phyloP scores from a whole-genome alignment of 148 eudicot genomes.

The Rhododendron williamsianum region DNA sequence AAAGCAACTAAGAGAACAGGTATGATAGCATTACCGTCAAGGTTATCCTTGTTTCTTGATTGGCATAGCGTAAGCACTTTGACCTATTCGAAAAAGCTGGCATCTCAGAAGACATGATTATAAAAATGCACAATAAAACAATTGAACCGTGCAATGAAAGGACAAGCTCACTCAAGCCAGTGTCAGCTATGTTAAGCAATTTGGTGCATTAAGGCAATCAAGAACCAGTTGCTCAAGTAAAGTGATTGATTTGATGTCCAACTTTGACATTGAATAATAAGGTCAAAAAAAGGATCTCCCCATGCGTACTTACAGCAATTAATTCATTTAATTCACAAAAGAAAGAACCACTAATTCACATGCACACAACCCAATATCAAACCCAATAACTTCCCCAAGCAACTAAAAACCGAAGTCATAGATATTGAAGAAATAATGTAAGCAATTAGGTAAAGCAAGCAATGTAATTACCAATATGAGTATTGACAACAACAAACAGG shows the following conservation, averaged over 20 bases:
- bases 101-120: conserved; percentile 8
- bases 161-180: neutral
- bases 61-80: conserved; percentile 81
- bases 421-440: neutral
- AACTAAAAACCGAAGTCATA: neutral
- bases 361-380: neutral
- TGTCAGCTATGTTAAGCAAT: neutral
- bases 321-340: neutral
- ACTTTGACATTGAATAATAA: neutral
- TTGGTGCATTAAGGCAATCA: neutral
- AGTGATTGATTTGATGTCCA: neutral
- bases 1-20: neutral
- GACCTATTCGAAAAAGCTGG: conserved; percentile 33
- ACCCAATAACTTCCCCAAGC: neutral
- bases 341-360: neutral
- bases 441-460: neutral
- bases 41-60: conserved; percentile 43
- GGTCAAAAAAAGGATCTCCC: neutral
- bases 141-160: neutral
- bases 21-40: conserved; percentile 44
- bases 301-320: neutral
- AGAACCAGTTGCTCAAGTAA: neutral
- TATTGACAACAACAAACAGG: neutral
- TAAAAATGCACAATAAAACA: neutral
- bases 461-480: neutral